Conservation (phyloP, 768 basidiomycete genomes). For the Butyriboletus loyo region DNA sequence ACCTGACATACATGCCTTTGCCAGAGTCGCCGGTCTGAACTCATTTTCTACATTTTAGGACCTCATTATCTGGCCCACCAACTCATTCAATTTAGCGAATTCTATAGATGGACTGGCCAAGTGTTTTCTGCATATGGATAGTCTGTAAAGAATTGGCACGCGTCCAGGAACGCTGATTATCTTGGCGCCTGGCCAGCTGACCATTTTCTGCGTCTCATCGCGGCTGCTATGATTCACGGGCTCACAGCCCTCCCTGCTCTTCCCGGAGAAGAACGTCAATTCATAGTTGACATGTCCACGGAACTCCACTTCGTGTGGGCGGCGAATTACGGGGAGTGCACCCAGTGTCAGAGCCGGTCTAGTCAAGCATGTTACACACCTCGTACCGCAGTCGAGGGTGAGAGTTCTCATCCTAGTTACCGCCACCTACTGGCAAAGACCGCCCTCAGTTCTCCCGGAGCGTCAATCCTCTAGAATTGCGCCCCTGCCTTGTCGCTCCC, state of each 20-base stretch:
- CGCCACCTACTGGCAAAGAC: background rate
- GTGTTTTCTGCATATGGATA: background rate
- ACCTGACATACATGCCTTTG: background rate
- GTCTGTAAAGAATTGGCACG: too few species aligned
- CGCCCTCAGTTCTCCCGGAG: background rate
- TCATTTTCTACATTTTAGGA: background rate
- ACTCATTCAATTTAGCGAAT: background rate
- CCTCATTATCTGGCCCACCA: too few species aligned
- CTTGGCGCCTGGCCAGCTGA: background rate
- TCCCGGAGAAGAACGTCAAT: background rate
- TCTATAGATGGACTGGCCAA: background rate
- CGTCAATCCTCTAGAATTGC: background rate
- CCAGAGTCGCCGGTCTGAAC: too few species aligned
- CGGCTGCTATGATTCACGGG: background rate
- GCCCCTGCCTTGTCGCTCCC: background rate
- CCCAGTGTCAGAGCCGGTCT: background rate
- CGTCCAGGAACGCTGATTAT: background rate
- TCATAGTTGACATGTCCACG: slow-evolving; percentile 2
- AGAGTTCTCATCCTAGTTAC: background rate
- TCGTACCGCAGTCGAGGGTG: slow-evolving; percentile 5
- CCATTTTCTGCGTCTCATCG: background rate
- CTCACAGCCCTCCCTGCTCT: background rate
- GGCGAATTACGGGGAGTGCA: slow-evolving; percentile 1
- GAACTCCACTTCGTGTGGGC: background rate
- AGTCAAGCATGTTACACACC: slow-evolving; percentile 3